Conservation (phyloP, 1,139 yeast genomes). For the Kodamaea suecica region DNA sequence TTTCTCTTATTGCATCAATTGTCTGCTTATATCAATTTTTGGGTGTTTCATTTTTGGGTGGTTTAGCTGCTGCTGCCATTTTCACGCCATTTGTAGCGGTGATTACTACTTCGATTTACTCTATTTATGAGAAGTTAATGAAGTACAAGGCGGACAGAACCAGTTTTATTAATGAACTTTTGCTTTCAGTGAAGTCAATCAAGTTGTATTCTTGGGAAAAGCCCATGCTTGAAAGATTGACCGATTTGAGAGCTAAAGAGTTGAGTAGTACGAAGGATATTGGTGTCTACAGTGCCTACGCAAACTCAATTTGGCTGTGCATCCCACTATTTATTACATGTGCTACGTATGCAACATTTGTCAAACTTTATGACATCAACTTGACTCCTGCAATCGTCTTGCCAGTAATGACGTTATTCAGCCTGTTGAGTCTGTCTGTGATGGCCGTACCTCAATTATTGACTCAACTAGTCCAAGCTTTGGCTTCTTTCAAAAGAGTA, state of each 20-base stretch:
- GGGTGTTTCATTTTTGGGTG: slow-evolving; percentile 37
- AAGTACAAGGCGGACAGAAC: slow-evolving; percentile 37
- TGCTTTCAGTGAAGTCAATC: slow-evolving; percentile 38
- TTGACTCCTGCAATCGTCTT: slow-evolving; percentile 38
- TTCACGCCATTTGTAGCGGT: slow-evolving; percentile 34
- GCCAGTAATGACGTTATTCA: slow-evolving; percentile 40
- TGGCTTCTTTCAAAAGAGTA: slow-evolving; percentile 35
- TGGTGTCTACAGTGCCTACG: slow-evolving; percentile 31
- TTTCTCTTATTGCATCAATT: slow-evolving; percentile 28
- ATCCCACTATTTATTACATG: slow-evolving; percentile 38
- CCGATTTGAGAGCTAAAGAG: slow-evolving; percentile 35
- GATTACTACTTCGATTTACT: slow-evolving; percentile 28
- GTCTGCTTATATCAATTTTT: slow-evolving; percentile 28
- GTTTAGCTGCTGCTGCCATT: slow-evolving; percentile 30
- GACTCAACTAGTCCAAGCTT: slow-evolving; percentile 29
- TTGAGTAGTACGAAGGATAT: slow-evolving; percentile 26
- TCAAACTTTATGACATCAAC: slow-evolving; percentile 21
- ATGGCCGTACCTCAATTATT: slow-evolving; percentile 32
- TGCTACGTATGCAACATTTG: slow-evolving; percentile 30
- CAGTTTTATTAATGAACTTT: slow-evolving; percentile 37
- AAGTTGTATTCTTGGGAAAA: slow-evolving; percentile 42
- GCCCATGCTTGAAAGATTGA: slow-evolving; percentile 36
- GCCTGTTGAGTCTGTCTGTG: slow-evolving; percentile 34
- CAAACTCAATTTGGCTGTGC: slow-evolving; percentile 36
- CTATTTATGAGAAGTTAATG: slow-evolving; percentile 25